Base-by-base conservation (phyloP, 1,284 basidiomycete genomes). In the Exobasidium cylindrosporum region DNA sequence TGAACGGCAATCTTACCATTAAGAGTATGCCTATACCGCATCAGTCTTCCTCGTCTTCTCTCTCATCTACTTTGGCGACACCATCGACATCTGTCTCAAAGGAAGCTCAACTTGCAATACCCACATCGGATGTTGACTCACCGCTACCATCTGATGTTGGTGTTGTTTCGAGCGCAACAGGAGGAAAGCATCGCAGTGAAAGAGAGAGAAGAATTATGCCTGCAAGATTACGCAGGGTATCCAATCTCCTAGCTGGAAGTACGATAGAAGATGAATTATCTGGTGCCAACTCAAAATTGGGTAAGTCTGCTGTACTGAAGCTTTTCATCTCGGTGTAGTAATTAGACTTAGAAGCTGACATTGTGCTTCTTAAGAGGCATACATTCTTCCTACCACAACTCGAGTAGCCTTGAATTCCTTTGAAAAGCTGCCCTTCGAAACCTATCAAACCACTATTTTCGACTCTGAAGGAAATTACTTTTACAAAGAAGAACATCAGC, bases 241-340 rank as follows among this genome's bases (percentile, higher is more conserved):
- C 71, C 21, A 66, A 63, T 28, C 62, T 74, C 0, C 58, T 74
- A 14, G 71, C 70, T 7, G 72, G 72, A 0, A 66, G 65, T 17
- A 63, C 54, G 57, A 60, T 70, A 2, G 72, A 74, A 40, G 72
- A 71, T 24, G 70, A 74, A 44, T 63, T 74, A 21, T 60, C 66
- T 11, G 70, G 68, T 13, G 28, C 58, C 7, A 21, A 60, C 24
- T 21, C 43, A 6, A 53, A 50, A 52, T 24, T 52, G 6, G 54
- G 60, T 63, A 54, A 57, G 61, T 57, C 23, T 32, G 54, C 24
- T 45, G 31, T n/a, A 56, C 30, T 14, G 24, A 57, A 21, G 53
- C 23, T 57, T 17, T n/a, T n/a, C n/a, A n/a, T n/a, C n/a, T n/a
- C n/a, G n/a, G n/a, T n/a, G n/a, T n/a, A n/a, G n/a, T 29, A 52